Evolutionary conservation across 2,329 filamentous ascomycete genomes (phyloP), one percentile per base, ranked within the genome.

Genomic region (Hypoxylon sp.): DNA sequence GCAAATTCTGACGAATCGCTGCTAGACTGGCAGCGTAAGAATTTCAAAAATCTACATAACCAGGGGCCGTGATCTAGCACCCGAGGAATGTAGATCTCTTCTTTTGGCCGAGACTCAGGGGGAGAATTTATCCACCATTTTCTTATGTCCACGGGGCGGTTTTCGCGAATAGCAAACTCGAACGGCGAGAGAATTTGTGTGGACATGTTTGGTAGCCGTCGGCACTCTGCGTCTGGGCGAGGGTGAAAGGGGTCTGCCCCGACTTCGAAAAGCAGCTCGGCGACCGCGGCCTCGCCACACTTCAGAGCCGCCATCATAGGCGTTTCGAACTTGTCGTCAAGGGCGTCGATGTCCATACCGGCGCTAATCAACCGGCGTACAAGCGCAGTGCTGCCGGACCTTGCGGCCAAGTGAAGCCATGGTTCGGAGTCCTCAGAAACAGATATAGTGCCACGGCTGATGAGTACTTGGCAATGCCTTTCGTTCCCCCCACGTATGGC

Each of bases 201-300:
- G 1, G 49, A 23, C 6, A 21, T 6, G 5, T 49, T 50, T 10
- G 36, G 52, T 14, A 23, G 7, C 28, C 3, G 36, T 32, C 60
- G 60, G 32, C 46, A 61, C 36, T 45, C 38, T 3, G 23, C 17
- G n/a, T 34, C 17, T 50, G 53, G 58, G 7, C 52, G 49, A 38
- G 66, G 66, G 30, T 63, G 49, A 11, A 68, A 68, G 10, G 66
- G 66, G 34, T 68, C 53, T 4, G 66, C 58, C 21, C 66, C 66
- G 21, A 65, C 55, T n/a, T 57, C 23, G 36, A 65, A 59, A 7
- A 65, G 53, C 4, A 59, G 11, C 3, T 51, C 36, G 19, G 30
- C 62, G 48, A 48, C 21, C 1, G 41, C n/a, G 5, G 1, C 2
- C 5, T 61, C 2, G 30, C 14, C 45, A 21, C 5, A n/a, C 28